A percentile compares a stretch with the other conserved stretches of the same genome.
These are phyloP conservation scores for Cyclaneusma minus DNA, from an alignment of 2,329 filamentous ascomycete species.

Conservation along the genomic window DNA sequence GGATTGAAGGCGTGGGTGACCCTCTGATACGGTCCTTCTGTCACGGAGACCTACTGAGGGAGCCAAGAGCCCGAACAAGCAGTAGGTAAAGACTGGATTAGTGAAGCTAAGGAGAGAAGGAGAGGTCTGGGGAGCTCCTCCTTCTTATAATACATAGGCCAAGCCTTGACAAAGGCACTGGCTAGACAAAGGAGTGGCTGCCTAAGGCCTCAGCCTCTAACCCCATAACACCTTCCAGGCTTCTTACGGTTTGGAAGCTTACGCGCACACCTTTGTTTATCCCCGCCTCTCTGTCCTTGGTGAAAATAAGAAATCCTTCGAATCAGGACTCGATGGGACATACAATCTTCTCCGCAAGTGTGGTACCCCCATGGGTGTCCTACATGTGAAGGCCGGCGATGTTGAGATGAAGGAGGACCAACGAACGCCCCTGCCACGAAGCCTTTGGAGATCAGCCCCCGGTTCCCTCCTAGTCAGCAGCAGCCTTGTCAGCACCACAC, in stretches of 20 bases:
- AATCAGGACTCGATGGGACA: conserved; percentile 27
- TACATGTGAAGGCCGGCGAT: conserved; percentile 24
- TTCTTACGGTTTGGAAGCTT: conserved; percentile 7
- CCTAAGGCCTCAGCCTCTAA: too few relatives aligned
- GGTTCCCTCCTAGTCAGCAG: too few relatives aligned
- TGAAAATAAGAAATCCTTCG: conserved; percentile 15
- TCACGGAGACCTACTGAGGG: too few relatives aligned
- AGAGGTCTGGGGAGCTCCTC: too few relatives aligned
- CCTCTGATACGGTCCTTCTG: conserved; percentile 6
- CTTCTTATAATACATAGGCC: too few relatives aligned
- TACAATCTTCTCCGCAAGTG: conserved; percentile 38
- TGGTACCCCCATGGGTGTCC: conserved; percentile 35
- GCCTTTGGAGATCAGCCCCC: conserved; percentile 39
- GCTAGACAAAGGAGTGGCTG: too few relatives aligned
- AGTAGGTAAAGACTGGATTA: too few relatives aligned
- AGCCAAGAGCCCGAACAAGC: too few relatives aligned
- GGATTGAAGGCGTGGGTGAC: conserved; percentile 20
- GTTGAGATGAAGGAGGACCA: conserved; percentile 17
- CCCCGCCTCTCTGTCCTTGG: conserved; percentile 23
- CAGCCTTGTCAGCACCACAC: too few relatives aligned
- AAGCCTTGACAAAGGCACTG: too few relatives aligned
- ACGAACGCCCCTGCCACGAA: conserved; percentile 4
- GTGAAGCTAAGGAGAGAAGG: too few relatives aligned
- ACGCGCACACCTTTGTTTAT: conserved; percentile 17
- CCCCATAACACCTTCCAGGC: too few relatives aligned